These are phyloP conservation scores for Suhomyces terraborum DNA, from an alignment of 1,139 yeast species.

Conservation along the genomic window DNA sequence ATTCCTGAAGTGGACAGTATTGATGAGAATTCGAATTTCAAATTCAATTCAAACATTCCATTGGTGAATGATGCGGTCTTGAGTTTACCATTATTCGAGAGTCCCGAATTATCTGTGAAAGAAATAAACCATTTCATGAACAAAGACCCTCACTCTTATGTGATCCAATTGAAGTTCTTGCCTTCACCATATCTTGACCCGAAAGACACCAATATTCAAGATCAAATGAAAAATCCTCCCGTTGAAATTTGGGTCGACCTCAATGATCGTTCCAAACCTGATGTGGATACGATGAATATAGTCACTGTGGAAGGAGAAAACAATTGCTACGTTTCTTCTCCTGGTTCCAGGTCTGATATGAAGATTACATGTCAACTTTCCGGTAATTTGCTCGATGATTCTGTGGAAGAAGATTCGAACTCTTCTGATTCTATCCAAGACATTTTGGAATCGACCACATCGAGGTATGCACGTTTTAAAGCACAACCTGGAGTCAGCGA, in stretches of 20 bases:
- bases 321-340: conserved; percentile 42
- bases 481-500: conserved; percentile 50
- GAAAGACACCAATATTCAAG: conserved; percentile 18
- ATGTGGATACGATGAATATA: conserved; percentile 41
- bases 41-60: conserved; percentile 48
- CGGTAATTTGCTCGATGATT: conserved; percentile 32
- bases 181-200: conserved; percentile 43
- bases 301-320: conserved; percentile 54
- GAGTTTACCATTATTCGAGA: conserved; percentile 34
- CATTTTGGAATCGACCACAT: conserved; percentile 33
- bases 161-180: conserved; percentile 49
- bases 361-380: conserved; percentile 46
- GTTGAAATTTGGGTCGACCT: conserved; percentile 57
- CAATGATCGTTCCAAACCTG: conserved; percentile 40
- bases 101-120: conserved; percentile 21
- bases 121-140: conserved; percentile 25
- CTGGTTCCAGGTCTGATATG: conserved; percentile 44
- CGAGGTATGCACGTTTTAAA: conserved; percentile 31
- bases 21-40: conserved; percentile 17
- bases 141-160: conserved; percentile 20
- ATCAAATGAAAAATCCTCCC: conserved; percentile 45
- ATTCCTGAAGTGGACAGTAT: conserved; percentile 2
- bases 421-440: conserved; percentile 17
- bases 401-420: conserved; percentile 7
- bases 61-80: conserved; percentile 42